Evolutionary conservation across 1,139 yeast genomes (phyloP).

Genomic region (Yarrowia galli): DNA sequence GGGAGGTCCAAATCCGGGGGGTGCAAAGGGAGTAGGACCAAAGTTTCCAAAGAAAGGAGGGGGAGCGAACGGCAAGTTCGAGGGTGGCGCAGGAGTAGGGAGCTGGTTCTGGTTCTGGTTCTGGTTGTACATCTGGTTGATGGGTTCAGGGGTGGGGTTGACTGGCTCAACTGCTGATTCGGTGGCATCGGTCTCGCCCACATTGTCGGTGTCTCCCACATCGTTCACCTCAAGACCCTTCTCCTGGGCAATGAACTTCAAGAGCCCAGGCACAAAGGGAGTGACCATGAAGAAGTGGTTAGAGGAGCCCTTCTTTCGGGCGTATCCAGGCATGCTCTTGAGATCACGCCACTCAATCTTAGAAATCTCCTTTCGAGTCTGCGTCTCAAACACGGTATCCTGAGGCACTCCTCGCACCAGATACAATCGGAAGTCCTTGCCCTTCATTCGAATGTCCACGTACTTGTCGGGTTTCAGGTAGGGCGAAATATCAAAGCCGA

Average conservation of each 20-base stretch:
- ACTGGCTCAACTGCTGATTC: neutral
- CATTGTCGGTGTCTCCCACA: neutral
- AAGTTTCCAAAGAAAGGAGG: slow-evolving; percentile 17
- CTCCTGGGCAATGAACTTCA: slow-evolving; percentile 47
- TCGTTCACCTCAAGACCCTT: slow-evolving; percentile 44
- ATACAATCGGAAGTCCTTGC: slow-evolving; percentile 86
- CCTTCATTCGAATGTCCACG: slow-evolving; percentile 80
- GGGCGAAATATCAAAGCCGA: slow-evolving; percentile 84
- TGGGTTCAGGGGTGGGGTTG: neutral
- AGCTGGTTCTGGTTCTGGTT: neutral
- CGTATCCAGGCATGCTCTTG: slow-evolving; percentile 55
- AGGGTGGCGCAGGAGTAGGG: slow-evolving; percentile 21
- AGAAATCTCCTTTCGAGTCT: slow-evolving; percentile 82
- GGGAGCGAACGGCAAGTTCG: neutral
- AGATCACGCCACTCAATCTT: slow-evolving; percentile 70
- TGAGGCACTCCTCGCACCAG: slow-evolving; percentile 82
- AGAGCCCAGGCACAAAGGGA: slow-evolving; percentile 51
- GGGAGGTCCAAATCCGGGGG: slow-evolving; percentile 28
- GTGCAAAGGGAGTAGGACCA: neutral
- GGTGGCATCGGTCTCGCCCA: neutral
- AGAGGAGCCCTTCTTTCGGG: slow-evolving; percentile 42
- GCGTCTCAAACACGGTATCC: slow-evolving; percentile 73
- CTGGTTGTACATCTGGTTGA: neutral
- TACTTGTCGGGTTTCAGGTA: slow-evolving; percentile 72
- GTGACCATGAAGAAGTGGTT: slow-evolving; percentile 51